Conservation (phyloP, 1,284 basidiomycete genomes). For the Ganoderma sinense region DNA sequence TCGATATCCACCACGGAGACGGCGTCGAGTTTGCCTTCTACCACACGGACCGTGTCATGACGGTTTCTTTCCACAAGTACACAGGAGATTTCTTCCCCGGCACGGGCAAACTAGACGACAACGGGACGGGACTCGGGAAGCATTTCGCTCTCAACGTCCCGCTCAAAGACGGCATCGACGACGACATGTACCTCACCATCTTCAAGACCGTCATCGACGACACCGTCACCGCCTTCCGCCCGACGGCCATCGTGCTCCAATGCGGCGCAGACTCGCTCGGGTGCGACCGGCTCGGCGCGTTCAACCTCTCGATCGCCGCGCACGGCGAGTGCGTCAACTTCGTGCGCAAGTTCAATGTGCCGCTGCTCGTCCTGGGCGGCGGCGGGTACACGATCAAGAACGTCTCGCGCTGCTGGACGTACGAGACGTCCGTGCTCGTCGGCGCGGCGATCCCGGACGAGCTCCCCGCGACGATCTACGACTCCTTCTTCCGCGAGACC, state of each 20-base stretch:
- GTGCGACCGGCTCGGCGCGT: slow-evolving; percentile 93
- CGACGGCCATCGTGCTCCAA: slow-evolving; percentile 93
- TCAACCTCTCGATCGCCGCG: slow-evolving; percentile 99
- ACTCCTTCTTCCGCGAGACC: slow-evolving; percentile 91
- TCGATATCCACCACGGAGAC: slow-evolving; percentile 97
- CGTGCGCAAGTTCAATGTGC: slow-evolving; percentile 91
- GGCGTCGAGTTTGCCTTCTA: slow-evolving; percentile 99
- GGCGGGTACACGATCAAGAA: slow-evolving; percentile 97
- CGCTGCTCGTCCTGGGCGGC: slow-evolving; percentile 91
- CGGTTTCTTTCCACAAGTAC: slow-evolving; percentile 99
- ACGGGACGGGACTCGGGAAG: slow-evolving; percentile 87
- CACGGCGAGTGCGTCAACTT: slow-evolving; percentile 99
- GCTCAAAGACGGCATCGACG: slow-evolving; percentile 95
- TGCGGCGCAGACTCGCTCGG: slow-evolving; percentile 98
- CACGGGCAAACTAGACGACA: slow-evolving; percentile 93
- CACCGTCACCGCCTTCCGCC: slow-evolving; percentile 89
- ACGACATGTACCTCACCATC: slow-evolving; percentile 93
- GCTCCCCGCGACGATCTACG: slow-evolving; percentile 90
- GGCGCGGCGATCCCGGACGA: slow-evolving; percentile 86
- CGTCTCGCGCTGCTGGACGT: slow-evolving; percentile 98
- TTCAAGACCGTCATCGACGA: slow-evolving; percentile 98
- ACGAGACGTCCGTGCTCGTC: slow-evolving; percentile 95
- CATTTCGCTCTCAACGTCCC: slow-evolving; percentile 98
- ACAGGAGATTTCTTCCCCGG: slow-evolving; percentile 98
- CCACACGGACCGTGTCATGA: slow-evolving; percentile 97